phyloP scores from a whole-genome alignment of 257 asterid species.

The Solanum arcanum region DNA sequence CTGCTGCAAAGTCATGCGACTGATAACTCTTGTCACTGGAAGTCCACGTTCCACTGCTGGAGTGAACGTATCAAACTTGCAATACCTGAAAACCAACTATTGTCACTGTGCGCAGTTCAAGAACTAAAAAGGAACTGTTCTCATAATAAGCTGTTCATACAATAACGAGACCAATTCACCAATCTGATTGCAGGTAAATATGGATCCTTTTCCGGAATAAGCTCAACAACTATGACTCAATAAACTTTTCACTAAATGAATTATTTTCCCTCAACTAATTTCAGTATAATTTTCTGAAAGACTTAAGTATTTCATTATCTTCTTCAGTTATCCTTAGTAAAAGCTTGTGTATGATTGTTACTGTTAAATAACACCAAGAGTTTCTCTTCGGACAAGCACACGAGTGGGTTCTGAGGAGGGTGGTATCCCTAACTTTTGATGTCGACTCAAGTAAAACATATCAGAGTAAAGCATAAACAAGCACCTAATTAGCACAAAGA shows the following conservation, averaged over 20 bases:
- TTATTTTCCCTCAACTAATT: background rate
- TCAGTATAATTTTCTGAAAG: background rate
- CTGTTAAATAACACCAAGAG: background rate
- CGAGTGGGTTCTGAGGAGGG: background rate
- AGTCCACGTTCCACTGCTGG: conserved; percentile 91
- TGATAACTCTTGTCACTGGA: conserved; percentile 85
- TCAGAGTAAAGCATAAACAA: background rate
- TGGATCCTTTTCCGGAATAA: background rate
- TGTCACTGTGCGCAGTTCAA: conserved; percentile 15
- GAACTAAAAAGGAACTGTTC: background rate
- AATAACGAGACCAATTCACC: background rate
- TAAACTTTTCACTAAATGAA: background rate
- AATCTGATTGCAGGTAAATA: background rate
- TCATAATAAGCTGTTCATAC: background rate
- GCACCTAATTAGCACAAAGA: background rate
- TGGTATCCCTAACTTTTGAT: background rate
- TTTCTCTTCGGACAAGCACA: background rate
- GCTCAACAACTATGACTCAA: background rate
- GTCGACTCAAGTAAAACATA: background rate
- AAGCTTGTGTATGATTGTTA: background rate
- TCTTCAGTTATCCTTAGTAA: background rate
- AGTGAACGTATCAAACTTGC: conserved; percentile 94
- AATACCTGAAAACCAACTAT: conserved; percentile 54
- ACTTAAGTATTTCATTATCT: background rate
- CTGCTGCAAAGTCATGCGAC: conserved; percentile 87